Evolutionary conservation across 495 filamentous ascomycete genomes (phyloP).

Genomic region (Annulohypoxylon stygium): DNA sequence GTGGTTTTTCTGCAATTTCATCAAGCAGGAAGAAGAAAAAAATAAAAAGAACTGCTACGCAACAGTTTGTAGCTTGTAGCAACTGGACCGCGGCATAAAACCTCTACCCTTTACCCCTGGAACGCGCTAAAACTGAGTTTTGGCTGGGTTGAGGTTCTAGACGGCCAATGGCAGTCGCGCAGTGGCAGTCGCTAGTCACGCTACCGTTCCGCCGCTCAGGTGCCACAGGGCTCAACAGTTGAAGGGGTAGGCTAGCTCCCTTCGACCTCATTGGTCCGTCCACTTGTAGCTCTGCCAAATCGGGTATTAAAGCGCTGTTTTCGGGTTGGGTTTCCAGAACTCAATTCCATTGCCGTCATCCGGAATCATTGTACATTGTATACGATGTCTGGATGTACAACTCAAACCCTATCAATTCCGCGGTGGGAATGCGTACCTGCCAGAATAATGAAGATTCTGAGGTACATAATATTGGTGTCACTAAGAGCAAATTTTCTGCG

Average conservation of each 20-base stretch:
- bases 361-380: not conserved
- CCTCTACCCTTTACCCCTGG: slow-evolving; percentile 3
- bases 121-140: slow-evolving; percentile 19
- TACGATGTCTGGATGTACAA: not conserved
- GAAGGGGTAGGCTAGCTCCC: slow-evolving; percentile 26
- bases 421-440: not conserved
- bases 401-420: not conserved
- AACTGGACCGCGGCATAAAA: slow-evolving; percentile 36
- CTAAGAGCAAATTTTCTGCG: slow-evolving; percentile 24
- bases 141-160: slow-evolving; percentile 25
- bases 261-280: slow-evolving; percentile 29
- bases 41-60: slow-evolving; percentile 12
- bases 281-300: slow-evolving; percentile 32
- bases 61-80: slow-evolving; percentile 25
- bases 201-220: slow-evolving; percentile 15
- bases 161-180: slow-evolving; percentile 10
- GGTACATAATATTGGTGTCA: slow-evolving; percentile 18
- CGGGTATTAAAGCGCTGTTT: slow-evolving; percentile 35
- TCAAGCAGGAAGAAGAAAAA: slow-evolving; percentile 17
- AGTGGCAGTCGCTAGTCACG: slow-evolving; percentile 15
- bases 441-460: not conserved
- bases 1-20: slow-evolving; percentile 14
- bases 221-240: slow-evolving; percentile 46
- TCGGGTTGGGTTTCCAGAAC: slow-evolving; percentile 25
- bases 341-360: slow-evolving; percentile 16